Evolutionary conservation across 1,284 basidiomycete species (phyloP).

Genomic region (Irpex sp.): DNA sequence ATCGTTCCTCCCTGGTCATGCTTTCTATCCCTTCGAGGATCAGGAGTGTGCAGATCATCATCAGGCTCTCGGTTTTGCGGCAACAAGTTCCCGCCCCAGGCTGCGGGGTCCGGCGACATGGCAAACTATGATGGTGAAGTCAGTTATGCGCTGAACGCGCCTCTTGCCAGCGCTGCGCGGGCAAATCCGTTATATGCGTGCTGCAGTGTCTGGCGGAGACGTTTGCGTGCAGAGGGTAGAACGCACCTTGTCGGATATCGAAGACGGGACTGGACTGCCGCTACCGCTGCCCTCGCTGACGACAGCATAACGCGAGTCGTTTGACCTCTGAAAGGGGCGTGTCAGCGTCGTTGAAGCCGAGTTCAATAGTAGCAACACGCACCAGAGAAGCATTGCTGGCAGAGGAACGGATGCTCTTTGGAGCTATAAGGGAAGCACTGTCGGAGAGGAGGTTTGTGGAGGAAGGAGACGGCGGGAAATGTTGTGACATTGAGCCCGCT

Average conservation of each 20-base stretch:
- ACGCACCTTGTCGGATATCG: constrained; percentile 30
- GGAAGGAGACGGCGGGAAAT: constrained; percentile 32
- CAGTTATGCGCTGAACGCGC: background rate
- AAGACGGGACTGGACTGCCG: constrained; percentile 16
- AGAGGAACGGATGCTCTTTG: constrained; percentile 27
- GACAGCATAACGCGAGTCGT: constrained; percentile 35
- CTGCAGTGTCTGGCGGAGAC: background rate
- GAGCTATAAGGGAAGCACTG: background rate
- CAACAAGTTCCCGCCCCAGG: constrained; percentile 60
- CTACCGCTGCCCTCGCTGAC: constrained; percentile 18
- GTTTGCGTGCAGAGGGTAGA: background rate
- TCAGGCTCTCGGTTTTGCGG: constrained; percentile 54
- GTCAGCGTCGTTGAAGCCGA: constrained; percentile 5
- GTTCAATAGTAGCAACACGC: constrained; percentile 8
- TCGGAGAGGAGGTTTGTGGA: constrained; percentile 43
- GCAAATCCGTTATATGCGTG: background rate
- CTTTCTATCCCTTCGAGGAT: constrained; percentile 63
- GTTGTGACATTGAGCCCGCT: constrained; percentile 5
- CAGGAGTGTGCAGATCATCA: constrained; percentile 70
- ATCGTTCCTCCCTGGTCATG: constrained; percentile 56
- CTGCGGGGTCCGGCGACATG: constrained; percentile 62
- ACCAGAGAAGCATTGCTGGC: constrained; percentile 38
- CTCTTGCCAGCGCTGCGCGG: background rate
- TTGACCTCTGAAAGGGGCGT: constrained; percentile 11
- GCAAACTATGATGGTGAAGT: constrained; percentile 48